A percentile compares a stretch with the other conserved stretches of the same genome.
Conservation (phyloP, 164 flowering plant species). For the Umbellularia californica region DNA sequence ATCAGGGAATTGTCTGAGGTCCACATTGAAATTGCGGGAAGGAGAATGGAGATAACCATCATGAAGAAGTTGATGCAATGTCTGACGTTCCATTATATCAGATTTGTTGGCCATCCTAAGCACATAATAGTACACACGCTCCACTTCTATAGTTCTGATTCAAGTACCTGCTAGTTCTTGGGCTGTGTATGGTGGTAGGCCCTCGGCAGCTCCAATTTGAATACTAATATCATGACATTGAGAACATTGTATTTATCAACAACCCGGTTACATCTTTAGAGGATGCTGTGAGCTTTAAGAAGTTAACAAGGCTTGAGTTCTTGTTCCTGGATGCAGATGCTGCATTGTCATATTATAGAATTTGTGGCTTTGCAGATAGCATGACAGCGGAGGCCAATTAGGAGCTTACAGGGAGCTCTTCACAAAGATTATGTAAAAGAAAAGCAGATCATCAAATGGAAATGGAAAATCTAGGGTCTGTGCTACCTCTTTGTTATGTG, state of each 20-base stretch:
- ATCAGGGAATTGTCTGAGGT: too few species aligned
- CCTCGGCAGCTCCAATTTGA: too few species aligned
- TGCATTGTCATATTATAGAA: too few species aligned
- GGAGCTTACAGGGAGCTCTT: not conserved
- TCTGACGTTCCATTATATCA: slow-evolving; percentile 22
- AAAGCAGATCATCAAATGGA: not conserved
- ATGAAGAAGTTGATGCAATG: slow-evolving; percentile 11
- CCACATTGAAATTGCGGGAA: slow-evolving; percentile 11
- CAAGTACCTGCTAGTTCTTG: not conserved
- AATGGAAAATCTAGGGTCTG: slow-evolving; percentile 2
- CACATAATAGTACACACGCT: slow-evolving; percentile 30
- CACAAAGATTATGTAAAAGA: not conserved
- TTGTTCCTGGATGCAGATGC: too few species aligned
- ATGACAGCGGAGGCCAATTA: not conserved
- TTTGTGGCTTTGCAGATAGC: not conserved
- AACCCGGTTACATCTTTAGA: too few species aligned
- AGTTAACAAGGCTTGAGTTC: too few species aligned
- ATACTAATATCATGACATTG: too few species aligned
- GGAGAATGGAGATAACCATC: slow-evolving; percentile 10
- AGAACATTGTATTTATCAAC: too few species aligned
- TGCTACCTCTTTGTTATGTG: slow-evolving; percentile 16
- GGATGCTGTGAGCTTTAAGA: too few species aligned
- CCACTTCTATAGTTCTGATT: not conserved
- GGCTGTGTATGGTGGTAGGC: too few species aligned
- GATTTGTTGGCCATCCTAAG: slow-evolving; percentile 42